Evolutionary conservation across 78 protist species (phyloP), one percentile per base, ranked within the genome.

Genomic region (Speleostelium caveatum): DNA sequence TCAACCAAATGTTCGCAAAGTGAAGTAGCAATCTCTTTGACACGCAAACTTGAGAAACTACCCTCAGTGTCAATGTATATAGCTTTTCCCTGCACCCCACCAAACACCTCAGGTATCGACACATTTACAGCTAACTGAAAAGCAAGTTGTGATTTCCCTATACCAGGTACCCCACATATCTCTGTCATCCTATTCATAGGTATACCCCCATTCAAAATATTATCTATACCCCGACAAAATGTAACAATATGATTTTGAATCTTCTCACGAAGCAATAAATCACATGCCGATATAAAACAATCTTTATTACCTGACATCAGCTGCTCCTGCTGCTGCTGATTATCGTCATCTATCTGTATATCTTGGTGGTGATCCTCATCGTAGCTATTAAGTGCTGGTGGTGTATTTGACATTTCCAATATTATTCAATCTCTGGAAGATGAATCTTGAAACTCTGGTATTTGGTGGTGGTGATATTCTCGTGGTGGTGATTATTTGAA

Each of bases 41-140:
- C 41, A 4, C 97, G 69, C 1, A 72, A 66, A 1, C 60, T 56
- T 28, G 77, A 49, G 67, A 91, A 96, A 69, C 87, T 75, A 4
- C 97, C 97, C 51, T 96, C 97, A 0, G 96, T 94, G 49, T 96
- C 97, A 33, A 96, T 91, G 69, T 86, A 96, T 0, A 96, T 60
- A 16, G 87, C 56, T n/a, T 90, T 86, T 16, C 97, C 97, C 4
- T 32, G 85, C 6, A 68, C 88, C 2, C 97, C 97, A 30, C 87
- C 93, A 8, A 86, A 67, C 0, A 16, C 73, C 0, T 6, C 16
- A 2, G 96, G 96, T 0, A 95, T 22, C 5, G 75, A 80, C 1
- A 53, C 73, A 38, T 95, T 87, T 0, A 93, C 86, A 0, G 96
- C 83, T 26, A 96, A 56, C 66, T 96, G 97, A 33, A 96, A 88